A percentile compares a stretch with the other conserved stretches of the same genome.
Conservation (phyloP, 495 filamentous ascomycete species). For the Sporormia fimetaria region DNA sequence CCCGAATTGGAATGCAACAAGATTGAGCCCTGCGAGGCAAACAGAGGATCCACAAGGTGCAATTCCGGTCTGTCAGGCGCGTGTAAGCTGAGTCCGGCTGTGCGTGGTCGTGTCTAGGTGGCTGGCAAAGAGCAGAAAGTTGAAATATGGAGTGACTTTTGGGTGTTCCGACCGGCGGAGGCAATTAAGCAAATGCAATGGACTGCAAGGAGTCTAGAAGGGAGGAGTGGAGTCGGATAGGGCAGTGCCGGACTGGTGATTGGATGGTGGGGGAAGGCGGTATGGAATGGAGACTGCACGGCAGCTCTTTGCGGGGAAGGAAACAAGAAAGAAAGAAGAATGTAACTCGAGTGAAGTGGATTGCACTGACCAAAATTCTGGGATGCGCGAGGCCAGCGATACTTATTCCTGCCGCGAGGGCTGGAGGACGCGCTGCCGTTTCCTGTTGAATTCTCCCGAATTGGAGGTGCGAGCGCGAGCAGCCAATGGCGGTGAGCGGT, state of each 20-base stretch:
- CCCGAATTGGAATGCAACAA: slow-evolving; percentile 3
- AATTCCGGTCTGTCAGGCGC: slow-evolving; percentile 6
- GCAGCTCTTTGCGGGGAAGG: background rate
- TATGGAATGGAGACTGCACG: slow-evolving; percentile 11
- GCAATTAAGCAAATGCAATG: slow-evolving; percentile 3
- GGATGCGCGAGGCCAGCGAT: slow-evolving; percentile 14
- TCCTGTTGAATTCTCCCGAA: too few relatives aligned
- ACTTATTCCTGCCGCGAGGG: slow-evolving; percentile 13
- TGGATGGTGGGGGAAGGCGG: slow-evolving; percentile 2
- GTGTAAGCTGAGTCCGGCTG: slow-evolving; percentile 20
- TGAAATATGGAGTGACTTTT: slow-evolving; percentile 10
- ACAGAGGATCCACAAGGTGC: background rate
- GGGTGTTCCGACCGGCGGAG: slow-evolving; percentile 23
- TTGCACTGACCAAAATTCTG: slow-evolving; percentile 21
- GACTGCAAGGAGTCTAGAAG: slow-evolving; percentile 18
- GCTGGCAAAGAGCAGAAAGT: slow-evolving; percentile 2
- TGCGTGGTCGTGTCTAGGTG: slow-evolving; percentile 15
- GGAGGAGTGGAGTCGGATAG: slow-evolving; percentile 5
- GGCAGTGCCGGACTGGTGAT: slow-evolving; percentile 17
- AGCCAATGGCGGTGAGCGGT: slow-evolving; percentile 6
- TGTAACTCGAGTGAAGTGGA: slow-evolving; percentile 4
- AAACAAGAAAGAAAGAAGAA: slow-evolving; percentile 3
- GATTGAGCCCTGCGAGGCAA: background rate
- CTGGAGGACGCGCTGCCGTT: background rate
- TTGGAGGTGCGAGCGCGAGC: slow-evolving; percentile 3